phyloP scores from a whole-genome alignment of 495 filamentous ascomycete species.

The Aspergillus diversus region DNA sequence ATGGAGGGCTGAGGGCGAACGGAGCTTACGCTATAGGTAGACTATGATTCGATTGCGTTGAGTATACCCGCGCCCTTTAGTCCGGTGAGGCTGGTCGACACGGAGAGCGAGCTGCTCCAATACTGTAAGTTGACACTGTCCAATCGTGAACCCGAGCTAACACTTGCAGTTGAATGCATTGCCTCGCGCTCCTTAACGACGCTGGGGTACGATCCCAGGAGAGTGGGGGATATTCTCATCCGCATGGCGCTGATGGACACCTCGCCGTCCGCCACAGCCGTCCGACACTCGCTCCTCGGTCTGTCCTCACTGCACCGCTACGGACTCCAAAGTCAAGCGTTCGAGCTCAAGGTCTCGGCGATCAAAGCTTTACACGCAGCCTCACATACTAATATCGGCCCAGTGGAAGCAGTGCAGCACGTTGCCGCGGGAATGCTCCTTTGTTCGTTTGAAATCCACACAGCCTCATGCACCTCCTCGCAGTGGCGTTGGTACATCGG shows the following conservation, averaged over 20 bases:
- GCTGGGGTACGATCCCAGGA: constrained; percentile 10
- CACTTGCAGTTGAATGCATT: constrained; percentile 15
- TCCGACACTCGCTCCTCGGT: constrained; percentile 13
- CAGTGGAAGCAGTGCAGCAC: constrained; percentile 18
- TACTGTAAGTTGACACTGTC: constrained; percentile 12
- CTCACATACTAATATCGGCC: constrained; percentile 8
- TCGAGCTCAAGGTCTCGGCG: constrained; percentile 16
- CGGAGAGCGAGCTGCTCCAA: constrained; percentile 10
- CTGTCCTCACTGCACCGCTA: constrained; percentile 21
- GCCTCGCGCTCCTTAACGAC: constrained; percentile 16
- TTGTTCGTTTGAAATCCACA: constrained; percentile 24
- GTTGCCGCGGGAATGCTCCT: constrained; percentile 24
- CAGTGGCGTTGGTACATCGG: constrained; percentile 19
- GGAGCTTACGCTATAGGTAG: constrained; percentile 1
- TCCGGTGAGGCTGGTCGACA: constrained; percentile 5
- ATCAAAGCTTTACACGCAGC: constrained; percentile 15
- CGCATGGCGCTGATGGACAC: constrained; percentile 14
- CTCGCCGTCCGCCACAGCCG: constrained; percentile 18
- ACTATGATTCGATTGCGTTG: neutral
- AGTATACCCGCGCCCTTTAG: constrained; percentile 12
- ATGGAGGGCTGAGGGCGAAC: neutral
- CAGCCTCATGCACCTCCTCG: constrained; percentile 19
- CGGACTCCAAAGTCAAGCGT: constrained; percentile 15
- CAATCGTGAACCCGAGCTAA: neutral
- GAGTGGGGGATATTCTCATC: constrained; percentile 14